phyloP scores from a whole-genome alignment of 2,329 filamentous ascomycete genomes.

The Ambrosiella xylebori region DNA sequence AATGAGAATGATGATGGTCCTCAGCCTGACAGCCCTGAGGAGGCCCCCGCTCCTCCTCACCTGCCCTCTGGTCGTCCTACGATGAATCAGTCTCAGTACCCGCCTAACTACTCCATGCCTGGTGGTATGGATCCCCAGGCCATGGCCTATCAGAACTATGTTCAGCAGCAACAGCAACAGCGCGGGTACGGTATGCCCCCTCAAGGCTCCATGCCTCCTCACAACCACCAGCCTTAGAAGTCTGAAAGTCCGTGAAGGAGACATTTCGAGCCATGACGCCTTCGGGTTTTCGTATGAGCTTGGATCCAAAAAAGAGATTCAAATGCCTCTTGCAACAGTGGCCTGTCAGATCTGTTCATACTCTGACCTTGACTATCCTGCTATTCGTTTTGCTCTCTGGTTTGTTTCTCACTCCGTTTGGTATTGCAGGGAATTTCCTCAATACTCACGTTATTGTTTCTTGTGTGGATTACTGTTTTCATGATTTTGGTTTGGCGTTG shows the following conservation, averaged over 20 bases:
- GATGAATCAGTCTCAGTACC: conserved; percentile 32
- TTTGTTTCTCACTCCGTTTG: conserved; percentile 1
- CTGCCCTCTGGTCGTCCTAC: conserved; percentile 34
- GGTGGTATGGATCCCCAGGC: conserved; percentile 44
- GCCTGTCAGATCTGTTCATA: no score
- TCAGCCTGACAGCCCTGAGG: conserved; percentile 79
- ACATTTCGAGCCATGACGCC: no score
- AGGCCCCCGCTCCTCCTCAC: conserved; percentile 53
- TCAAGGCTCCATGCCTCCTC: conserved; percentile 62
- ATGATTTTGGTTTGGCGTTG: conserved; percentile 14
- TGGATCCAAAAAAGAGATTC: not conserved
- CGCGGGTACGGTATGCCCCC: conserved; percentile 57
- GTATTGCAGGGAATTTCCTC: not conserved
- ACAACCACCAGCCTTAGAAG: conserved; percentile 57
- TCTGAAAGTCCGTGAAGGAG: not conserved
- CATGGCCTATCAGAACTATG: conserved; percentile 68
- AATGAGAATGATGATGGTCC: conserved; percentile 65
- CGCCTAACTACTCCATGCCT: conserved; percentile 47
- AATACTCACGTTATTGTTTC: conserved; percentile 5
- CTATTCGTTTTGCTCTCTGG: no score
- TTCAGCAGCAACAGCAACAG: conserved; percentile 49
- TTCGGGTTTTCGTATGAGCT: not conserved
- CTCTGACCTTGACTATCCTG: no score
- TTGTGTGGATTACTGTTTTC: conserved; percentile 13
- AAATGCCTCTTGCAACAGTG: not conserved